A percentile compares a stretch with the other conserved stretches of the same genome.
phyloP scores from a whole-genome alignment of 2,329 filamentous ascomycete species.

The Aspergillus sp. region DNA sequence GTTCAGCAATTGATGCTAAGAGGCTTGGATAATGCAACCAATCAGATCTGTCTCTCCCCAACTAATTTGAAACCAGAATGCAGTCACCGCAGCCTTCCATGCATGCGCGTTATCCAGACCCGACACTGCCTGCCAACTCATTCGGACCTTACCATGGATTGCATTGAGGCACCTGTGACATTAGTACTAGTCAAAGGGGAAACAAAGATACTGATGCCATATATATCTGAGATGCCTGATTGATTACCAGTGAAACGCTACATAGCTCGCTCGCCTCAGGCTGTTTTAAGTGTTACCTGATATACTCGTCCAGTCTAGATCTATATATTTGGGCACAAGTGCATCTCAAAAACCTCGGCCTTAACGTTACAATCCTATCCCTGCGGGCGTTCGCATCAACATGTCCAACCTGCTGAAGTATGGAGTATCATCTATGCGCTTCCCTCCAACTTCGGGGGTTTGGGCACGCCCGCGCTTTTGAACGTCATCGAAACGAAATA shows the following conservation, averaged over 20 bases:
- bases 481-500: not conserved
- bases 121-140: not conserved
- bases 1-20: not conserved
- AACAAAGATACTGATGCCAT: not conserved
- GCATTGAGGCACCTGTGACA: not conserved
- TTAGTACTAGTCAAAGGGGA: not conserved
- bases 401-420: not conserved
- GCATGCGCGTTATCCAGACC: not conserved
- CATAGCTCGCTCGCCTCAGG: slow-evolving; percentile 5
- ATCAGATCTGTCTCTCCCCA: not conserved
- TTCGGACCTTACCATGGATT: not conserved
- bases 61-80: not conserved
- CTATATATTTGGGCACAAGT: slow-evolving; percentile 11
- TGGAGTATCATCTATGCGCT: not conserved
- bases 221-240: not conserved
- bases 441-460: not conserved
- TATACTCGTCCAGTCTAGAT: slow-evolving; percentile 1
- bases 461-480: not conserved
- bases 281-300: slow-evolving; percentile 3
- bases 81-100: not conserved
- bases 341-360: slow-evolving; percentile 4
- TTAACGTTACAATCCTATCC: not conserved
- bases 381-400: slow-evolving; percentile 2
- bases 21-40: not conserved
- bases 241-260: slow-evolving; percentile 1